A percentile compares a stretch with the other conserved stretches of the same genome.
These are phyloP conservation scores for Avena eriantha DNA, from an alignment of 176 grass and related monocot genomes.

Conservation along the genomic window DNA sequence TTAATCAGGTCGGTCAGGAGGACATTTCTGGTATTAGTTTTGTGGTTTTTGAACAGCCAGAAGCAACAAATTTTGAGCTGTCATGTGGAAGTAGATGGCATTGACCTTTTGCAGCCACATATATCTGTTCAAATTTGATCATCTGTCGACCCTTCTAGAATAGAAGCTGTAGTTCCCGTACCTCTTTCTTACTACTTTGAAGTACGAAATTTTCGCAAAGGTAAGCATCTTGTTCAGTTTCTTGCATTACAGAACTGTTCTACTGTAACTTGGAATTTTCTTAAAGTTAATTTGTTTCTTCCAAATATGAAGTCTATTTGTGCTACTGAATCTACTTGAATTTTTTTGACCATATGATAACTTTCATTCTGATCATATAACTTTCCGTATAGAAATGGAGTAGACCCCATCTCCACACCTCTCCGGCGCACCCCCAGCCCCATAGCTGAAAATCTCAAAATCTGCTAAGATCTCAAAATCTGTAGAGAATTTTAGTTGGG, in stretches of 20 bases:
- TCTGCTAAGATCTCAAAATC: too few relatives aligned
- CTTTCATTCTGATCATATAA: too few relatives aligned
- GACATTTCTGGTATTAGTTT: conserved; percentile 84
- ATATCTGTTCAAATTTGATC: conserved; percentile 90
- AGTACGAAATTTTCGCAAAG: conserved; percentile 74
- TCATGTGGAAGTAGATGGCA: conserved; percentile 70
- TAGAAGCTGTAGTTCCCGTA: conserved; percentile 73
- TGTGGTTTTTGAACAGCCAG: conserved; percentile 88
- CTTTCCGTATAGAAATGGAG: too few relatives aligned
- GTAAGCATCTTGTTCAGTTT: conserved; percentile 82
- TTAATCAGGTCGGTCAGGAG: conserved; percentile 68
- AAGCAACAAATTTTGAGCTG: conserved; percentile 74
- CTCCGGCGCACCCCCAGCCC: too few relatives aligned
- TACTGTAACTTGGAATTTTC: too few relatives aligned
- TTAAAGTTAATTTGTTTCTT: too few relatives aligned
- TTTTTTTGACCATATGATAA: too few relatives aligned
- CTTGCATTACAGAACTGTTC: neutral
- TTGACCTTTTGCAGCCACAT: conserved; percentile 64
- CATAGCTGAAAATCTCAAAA: too few relatives aligned
- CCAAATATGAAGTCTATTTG: too few relatives aligned
- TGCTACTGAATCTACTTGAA: too few relatives aligned
- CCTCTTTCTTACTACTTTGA: conserved; percentile 88
- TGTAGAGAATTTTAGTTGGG: too few relatives aligned
- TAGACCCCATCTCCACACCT: too few relatives aligned
- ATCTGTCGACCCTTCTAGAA: conserved; percentile 66